phyloP scores from a whole-genome alignment of 2,329 filamentous ascomycete species.

The Plenodomus biglobosus region DNA sequence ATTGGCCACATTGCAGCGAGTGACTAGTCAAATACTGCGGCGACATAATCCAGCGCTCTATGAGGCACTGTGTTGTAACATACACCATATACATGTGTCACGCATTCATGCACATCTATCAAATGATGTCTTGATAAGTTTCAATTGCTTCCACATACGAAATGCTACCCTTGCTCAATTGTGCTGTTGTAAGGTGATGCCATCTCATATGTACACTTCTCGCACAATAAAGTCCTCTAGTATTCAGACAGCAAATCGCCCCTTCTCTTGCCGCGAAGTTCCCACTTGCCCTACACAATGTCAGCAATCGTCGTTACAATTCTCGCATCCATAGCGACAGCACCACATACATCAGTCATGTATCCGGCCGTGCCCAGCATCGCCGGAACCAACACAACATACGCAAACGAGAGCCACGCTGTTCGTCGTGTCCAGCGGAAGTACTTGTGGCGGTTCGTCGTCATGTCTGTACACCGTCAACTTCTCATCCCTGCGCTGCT shows the following conservation, averaged over 20 bases:
- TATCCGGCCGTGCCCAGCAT: constrained; percentile 73
- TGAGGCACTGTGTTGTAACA: neutral
- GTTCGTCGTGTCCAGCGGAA: constrained; percentile 91
- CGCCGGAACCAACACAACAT: constrained; percentile 70
- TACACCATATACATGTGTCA: neutral
- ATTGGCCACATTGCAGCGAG: neutral
- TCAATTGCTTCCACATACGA: neutral
- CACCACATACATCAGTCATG: constrained; percentile 76
- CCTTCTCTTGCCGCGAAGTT: constrained; percentile 82
- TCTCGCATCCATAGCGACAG: neutral
- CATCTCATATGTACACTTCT: constrained; percentile 17
- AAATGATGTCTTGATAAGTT: neutral
- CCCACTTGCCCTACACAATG: constrained; percentile 72
- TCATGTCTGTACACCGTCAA: constrained; percentile 65
- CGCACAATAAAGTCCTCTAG: constrained; percentile 46
- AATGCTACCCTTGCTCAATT: neutral
- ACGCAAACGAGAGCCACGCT: constrained; percentile 76
- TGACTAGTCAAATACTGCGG: too few relatives aligned
- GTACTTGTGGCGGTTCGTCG: constrained; percentile 83
- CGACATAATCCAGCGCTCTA: neutral
- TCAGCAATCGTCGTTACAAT: constrained; percentile 15
- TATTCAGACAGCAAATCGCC: constrained; percentile 83
- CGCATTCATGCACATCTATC: neutral
- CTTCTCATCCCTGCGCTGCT: too few relatives aligned
- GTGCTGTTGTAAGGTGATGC: neutral